Base-by-base conservation (phyloP, 352 stramenopile genomes). In the Sclerospora graminicola region DNA sequence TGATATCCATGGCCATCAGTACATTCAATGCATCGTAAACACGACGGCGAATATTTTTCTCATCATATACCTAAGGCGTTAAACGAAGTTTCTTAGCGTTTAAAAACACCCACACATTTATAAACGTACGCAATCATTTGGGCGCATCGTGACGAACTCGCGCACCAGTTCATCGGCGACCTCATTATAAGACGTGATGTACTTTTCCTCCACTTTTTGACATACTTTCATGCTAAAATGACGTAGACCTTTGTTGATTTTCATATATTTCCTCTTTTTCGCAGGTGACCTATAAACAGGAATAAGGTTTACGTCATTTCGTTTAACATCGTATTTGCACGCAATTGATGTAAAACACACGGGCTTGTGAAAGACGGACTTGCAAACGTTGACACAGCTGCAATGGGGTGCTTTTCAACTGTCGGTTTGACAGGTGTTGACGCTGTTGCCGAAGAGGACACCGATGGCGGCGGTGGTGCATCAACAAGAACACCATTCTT, bases 1-100 rank as follows among this genome's bases (percentile, higher is more conserved):
- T 98, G 40, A 98, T 98, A 36, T 98, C 93, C 89, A 98, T 97
- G 8, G 95, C 95, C 89, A 98, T 97, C 18, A 98, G 63, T 11
- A 98, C 95, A 57, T 98, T 98, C 10, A 98, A 63, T 21, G 93
- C 94, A 50, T 98, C 95, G 48, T 98, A 98, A 5, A 98, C 93
- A 39, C 95, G 83, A 14, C 95, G 79, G 27, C 95, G 86, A 41
- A 98, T 97, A 54, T 98, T 98, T 50, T 96, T 96, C 45, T 96
- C 85, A 47, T 96, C 85, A 51, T 95, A 95, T n/a, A 82, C 72
- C 65, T 89, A 27, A 30, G 38, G 2, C 11, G 4, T 33, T n/a
- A 10, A 5, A n/a, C 28, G 0, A 33, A 9, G 9, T n/a, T 30
- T 30, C 26, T 30, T 30, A 15, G 8, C 16, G 20, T 10, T 41